Conservation (phyloP, 208 protist species). For the Tritrichomonas foetus region DNA sequence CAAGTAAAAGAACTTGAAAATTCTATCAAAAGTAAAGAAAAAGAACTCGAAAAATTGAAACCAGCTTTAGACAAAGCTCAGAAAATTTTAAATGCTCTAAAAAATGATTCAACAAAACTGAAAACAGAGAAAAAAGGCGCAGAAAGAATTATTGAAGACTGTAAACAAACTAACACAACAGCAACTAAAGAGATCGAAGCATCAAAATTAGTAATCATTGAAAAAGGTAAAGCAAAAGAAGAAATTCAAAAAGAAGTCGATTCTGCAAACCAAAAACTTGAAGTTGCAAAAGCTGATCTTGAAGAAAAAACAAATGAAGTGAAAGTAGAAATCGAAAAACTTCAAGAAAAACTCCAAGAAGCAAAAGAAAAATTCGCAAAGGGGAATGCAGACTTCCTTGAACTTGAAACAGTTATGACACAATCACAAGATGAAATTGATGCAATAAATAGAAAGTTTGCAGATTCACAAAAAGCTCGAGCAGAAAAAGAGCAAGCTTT, state of each 20-base stretch:
- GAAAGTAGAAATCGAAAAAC: slow-evolving; percentile 46
- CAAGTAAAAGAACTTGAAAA: not conserved
- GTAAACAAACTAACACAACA: not conserved
- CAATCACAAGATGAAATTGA: not conserved
- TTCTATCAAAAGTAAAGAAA: not conserved
- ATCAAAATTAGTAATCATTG: no score
- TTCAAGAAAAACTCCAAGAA: slow-evolving; percentile 41
- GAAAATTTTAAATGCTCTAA: not conserved
- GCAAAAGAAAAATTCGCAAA: slow-evolving; percentile 39
- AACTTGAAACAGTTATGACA: slow-evolving; percentile 15
- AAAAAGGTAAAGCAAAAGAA: not conserved
- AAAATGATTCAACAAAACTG: not conserved
- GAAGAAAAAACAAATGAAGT: not conserved
- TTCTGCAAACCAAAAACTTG: not conserved
- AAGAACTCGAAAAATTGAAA: not conserved
- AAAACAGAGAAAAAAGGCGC: not conserved
- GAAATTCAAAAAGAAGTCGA: not conserved
- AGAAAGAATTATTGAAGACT: not conserved
- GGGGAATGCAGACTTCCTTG: not conserved
- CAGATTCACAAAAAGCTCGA: not conserved
- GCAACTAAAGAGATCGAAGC: not conserved
- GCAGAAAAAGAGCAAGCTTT: not conserved
- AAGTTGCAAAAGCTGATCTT: slow-evolving; percentile 37
- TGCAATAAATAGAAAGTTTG: slow-evolving; percentile 40
- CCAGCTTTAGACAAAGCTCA: not conserved